Evolutionary conservation across 805 yeast species (phyloP), one percentile per base, ranked within the genome.

Genomic region (Candida ficus): DNA sequence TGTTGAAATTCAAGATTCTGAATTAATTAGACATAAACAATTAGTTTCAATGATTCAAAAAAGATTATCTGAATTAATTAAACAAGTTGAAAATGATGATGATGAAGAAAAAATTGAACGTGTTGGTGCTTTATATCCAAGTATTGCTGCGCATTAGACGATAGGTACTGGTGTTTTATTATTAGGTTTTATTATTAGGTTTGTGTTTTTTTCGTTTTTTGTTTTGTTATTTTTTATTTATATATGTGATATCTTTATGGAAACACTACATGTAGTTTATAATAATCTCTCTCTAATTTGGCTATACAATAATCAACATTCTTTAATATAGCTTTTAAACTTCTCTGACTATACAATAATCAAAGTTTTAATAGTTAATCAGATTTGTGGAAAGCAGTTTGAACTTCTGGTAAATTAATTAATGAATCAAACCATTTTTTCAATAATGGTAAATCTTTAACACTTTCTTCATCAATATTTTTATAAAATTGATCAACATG

Each of bases 121-220:
- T n/a, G 23, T 18, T 13, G 40, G 43, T 32, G 39, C 34, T n/a
- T 32, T 52, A 27, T 52, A 53, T 31, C 58, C 58, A 35, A 41
- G 41, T 13, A 44, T 53, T 32, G 43, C 49, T 10, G 53, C 53
- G 12, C 36, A 33, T 25, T 33, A 33, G 7, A 17, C n/a, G n/a
- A n/a, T n/a, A n/a, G n/a, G n/a, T n/a, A n/a, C n/a, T n/a, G n/a
- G n/a, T n/a, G n/a, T n/a, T 31, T 31, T 20, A 1, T 13, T 5
- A 7, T 8, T 20, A 18, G 7, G 11, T 22, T n/a, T 33, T 33
- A 23, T 9, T 16, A 20, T 29, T 29, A 11, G 16, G 28, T 33
- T 17, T 13, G 12, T 33, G 28, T 5, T 11, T 16, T 18, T 11
- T 12, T 11, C 11, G 6, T 14, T 32, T 8, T 17, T 17, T 13